A percentile compares a stretch with the other conserved stretches of the same genome.
Conservation (phyloP, 1,284 basidiomycete genomes). For the Exobasidium cylindrosporum region DNA sequence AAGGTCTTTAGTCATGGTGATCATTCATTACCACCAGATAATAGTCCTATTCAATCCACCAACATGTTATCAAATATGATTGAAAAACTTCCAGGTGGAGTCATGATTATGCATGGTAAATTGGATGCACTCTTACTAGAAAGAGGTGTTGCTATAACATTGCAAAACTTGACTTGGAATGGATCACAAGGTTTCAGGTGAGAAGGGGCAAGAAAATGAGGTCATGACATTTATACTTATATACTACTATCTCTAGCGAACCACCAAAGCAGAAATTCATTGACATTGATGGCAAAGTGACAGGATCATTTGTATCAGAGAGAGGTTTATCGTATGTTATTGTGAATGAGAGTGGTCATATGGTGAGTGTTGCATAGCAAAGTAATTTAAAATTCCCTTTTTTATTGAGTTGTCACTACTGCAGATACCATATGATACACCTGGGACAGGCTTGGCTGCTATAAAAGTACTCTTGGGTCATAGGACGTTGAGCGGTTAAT, state of each 20-base stretch:
- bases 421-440: not conserved
- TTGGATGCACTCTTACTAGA: slow-evolving; percentile 40
- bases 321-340: not conserved
- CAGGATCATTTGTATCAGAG: not conserved
- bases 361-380: not conserved
- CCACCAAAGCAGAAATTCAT: not conserved
- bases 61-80: not conserved
- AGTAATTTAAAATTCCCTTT: not conserved
- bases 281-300: not conserved
- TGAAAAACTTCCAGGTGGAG: no score
- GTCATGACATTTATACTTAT: no score
- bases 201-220: no score
- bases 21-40: not conserved
- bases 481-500: no score
- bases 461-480: not conserved
- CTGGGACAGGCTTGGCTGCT: not conserved
- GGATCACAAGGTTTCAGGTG: slow-evolving; percentile 26
- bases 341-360: not conserved
- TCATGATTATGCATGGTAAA: no score
- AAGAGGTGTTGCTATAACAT: slow-evolving; percentile 36
- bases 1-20: not conserved
- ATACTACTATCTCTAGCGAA: no score
- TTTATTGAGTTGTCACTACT: no score
- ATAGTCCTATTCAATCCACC: not conserved
- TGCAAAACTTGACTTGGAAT: slow-evolving; percentile 53